A percentile compares a stretch with the other conserved stretches of the same genome.
These are phyloP conservation scores for Eurotiales sp. DNA, from an alignment of 2,329 filamentous ascomycete species.

Conservation along the genomic window DNA sequence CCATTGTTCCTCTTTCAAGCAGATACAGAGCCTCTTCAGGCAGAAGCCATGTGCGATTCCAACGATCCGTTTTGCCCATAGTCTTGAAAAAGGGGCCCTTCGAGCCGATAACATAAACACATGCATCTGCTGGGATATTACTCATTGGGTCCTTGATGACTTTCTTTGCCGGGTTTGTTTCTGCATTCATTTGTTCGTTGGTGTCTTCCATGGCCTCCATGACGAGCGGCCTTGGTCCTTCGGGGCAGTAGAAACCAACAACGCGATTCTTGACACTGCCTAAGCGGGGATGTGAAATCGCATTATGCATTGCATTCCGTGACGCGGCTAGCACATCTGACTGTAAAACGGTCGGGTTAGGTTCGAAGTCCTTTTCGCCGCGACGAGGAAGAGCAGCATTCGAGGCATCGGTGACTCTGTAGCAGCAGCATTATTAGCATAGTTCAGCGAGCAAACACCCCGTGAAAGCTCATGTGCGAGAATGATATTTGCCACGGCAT, in stretches of 20 bases:
- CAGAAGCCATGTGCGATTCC: slow-evolving; percentile 72
- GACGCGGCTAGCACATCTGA: slow-evolving; percentile 73
- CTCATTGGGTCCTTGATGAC: slow-evolving; percentile 17
- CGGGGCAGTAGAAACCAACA: slow-evolving; percentile 70
- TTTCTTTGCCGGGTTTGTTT: slow-evolving; percentile 14
- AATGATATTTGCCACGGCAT: not conserved
- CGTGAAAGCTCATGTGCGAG: too few relatives aligned
- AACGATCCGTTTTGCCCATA: slow-evolving; percentile 67
- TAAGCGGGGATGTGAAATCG: slow-evolving; percentile 70
- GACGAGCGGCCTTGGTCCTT: slow-evolving; percentile 34
- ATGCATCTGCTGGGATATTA: slow-evolving; percentile 28
- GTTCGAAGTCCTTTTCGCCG: slow-evolving; percentile 96
- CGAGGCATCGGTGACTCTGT: slow-evolving; percentile 30
- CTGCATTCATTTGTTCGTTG: not conserved
- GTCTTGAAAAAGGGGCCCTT: slow-evolving; percentile 69
- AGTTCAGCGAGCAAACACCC: slow-evolving; percentile 32
- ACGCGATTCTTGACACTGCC: slow-evolving; percentile 66
- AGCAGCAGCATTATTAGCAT: not conserved
- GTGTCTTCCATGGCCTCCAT: slow-evolving; percentile 7
- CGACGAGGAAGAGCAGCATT: slow-evolving; percentile 67
- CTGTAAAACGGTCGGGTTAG: slow-evolving; percentile 81
- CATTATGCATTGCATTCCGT: slow-evolving; percentile 82
- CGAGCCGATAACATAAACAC: slow-evolving; percentile 67
- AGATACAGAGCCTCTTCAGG: slow-evolving; percentile 90
- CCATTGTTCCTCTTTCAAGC: slow-evolving; percentile 80